Conservation (phyloP, 805 yeast genomes). For the Ogataea kodamae region DNA sequence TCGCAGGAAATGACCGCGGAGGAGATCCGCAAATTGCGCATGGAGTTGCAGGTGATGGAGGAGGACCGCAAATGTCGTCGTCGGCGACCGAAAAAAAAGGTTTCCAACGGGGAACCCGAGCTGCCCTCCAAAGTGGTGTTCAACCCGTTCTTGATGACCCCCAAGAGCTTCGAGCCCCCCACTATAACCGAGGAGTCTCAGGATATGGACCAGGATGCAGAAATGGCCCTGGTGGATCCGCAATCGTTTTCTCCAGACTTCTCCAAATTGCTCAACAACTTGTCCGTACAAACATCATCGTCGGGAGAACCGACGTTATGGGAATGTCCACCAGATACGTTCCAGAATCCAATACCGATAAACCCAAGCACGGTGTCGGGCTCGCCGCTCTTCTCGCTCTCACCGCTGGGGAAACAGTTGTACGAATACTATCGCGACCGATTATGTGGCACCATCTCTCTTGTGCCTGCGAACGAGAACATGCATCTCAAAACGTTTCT, state of each 20-base stretch:
- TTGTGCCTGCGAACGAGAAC: slow-evolving; percentile 49
- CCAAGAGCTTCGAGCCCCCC: slow-evolving; percentile 3
- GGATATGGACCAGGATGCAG: background rate
- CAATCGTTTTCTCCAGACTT: slow-evolving; percentile 27
- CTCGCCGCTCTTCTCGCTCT: slow-evolving; percentile 28
- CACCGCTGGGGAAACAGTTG: slow-evolving; percentile 36
- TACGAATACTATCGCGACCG: slow-evolving; percentile 49
- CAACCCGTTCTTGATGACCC: slow-evolving; percentile 27
- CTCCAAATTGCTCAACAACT: slow-evolving; percentile 23
- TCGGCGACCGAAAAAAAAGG: slow-evolving; percentile 27
- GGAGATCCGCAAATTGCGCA: slow-evolving; percentile 35
- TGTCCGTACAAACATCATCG: background rate
- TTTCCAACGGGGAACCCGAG: slow-evolving; percentile 8
- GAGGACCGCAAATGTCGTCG: slow-evolving; percentile 40
- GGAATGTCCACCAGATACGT: slow-evolving; percentile 1
- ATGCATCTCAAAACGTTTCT: slow-evolving; percentile 49
- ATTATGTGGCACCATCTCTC: slow-evolving; percentile 40
- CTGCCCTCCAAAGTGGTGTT: slow-evolving; percentile 19
- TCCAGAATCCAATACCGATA: slow-evolving; percentile 4
- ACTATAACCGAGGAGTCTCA: background rate
- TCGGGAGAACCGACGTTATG: background rate
- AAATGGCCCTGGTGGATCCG: slow-evolving; percentile 3
- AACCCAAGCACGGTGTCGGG: slow-evolving; percentile 30
- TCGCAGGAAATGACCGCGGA: slow-evolving; percentile 42
- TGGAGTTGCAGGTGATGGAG: slow-evolving; percentile 39